Base-by-base conservation (phyloP, 2,329 filamentous ascomycete genomes). In the Phoma sp. region DNA sequence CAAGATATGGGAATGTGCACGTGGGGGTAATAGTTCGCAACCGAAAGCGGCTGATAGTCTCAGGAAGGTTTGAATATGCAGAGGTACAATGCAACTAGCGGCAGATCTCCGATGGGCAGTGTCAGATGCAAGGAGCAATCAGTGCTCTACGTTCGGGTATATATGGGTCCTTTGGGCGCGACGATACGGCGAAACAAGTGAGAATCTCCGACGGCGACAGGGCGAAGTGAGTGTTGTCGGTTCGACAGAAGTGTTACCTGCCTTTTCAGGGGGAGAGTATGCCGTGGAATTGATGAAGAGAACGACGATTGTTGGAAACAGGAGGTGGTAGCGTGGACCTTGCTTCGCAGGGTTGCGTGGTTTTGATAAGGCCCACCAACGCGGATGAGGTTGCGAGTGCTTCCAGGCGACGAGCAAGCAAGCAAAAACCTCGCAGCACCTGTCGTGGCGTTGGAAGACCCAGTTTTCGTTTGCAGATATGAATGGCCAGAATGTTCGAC, bases 401-500 rank as follows among this genome's bases (percentile, higher is more conserved):
- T 52, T 49, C 51, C 47, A 44, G 49, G 53, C 50, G 44, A 48
- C 44, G 53, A 46, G 44, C 52, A 47, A 47, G 47, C 37, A 47
- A 52, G 60, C 54, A 62, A 22, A 44, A 42, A 35, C 40, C 51
- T 58, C 49, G 45, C 55, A 60, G 47, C 48, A 32, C 55, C 48
- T 61, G 55, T 45, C 47, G 57, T 59, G 52, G 61, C 57, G 60
- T 52, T 33, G 40, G 41, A 43, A 55, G 64, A 42, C 56, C 64
- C 65, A 59, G 33, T 68, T 66, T 66, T 66, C 46, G 61, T 61
- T 57, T 52, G 57, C 54, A 55, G 57, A 49, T 50, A 45, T 48
- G 55, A 55, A 44, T 52, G 69, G 66, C 69, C 66, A 73, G 69
- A 73, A 68, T 55, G 58, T 65, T 72, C 69, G 67, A 56, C 59